phyloP scores from a whole-genome alignment of 192 early-diverging fungal genomes.

The Geranomyces michiganensis region DNA sequence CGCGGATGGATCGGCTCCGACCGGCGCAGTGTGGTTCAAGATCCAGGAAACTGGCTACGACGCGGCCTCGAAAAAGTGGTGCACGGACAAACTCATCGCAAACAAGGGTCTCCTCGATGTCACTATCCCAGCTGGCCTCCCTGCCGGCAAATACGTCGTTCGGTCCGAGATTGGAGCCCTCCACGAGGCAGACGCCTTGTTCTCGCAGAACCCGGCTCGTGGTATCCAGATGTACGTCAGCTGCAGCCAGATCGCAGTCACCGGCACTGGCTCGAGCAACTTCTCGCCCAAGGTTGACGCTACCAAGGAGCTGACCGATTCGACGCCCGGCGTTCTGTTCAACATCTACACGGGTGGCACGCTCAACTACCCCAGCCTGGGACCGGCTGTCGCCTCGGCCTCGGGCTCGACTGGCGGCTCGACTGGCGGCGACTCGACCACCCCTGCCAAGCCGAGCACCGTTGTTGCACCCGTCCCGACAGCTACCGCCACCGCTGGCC shows the following conservation, averaged over 20 bases:
- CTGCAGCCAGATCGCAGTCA: slow-evolving; percentile 27
- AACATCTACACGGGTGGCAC: slow-evolving; percentile 2
- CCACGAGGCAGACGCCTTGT: slow-evolving; percentile 30
- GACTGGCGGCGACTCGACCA: neutral
- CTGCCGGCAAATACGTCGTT: slow-evolving; percentile 32
- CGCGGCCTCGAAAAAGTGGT: slow-evolving; percentile 7
- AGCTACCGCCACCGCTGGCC: no score
- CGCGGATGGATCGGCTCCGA: slow-evolving; percentile 12
- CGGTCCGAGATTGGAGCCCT: slow-evolving; percentile 33
- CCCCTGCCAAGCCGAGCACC: no score
- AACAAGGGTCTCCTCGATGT: slow-evolving; percentile 34
- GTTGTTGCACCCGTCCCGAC: no score
- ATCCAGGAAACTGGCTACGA: slow-evolving; percentile 36
- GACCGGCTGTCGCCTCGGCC: neutral
- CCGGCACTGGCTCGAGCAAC: slow-evolving; percentile 16
- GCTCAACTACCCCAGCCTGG: neutral
- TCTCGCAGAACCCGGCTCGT: slow-evolving; percentile 18
- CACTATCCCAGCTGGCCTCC: slow-evolving; percentile 13
- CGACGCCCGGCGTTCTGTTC: slow-evolving; percentile 15
- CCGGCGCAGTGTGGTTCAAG: slow-evolving; percentile 35
- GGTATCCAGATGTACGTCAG: slow-evolving; percentile 33
- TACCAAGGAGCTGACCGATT: slow-evolving; percentile 4
- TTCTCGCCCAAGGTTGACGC: slow-evolving; percentile 24
- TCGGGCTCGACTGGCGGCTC: neutral
- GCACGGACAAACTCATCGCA: slow-evolving; percentile 24